Percentiles rank a stretch among this genome's conserved stretches.
phyloP scores from a whole-genome alignment of 495 filamentous ascomycete genomes.

The Cetradonia linearis region DNA sequence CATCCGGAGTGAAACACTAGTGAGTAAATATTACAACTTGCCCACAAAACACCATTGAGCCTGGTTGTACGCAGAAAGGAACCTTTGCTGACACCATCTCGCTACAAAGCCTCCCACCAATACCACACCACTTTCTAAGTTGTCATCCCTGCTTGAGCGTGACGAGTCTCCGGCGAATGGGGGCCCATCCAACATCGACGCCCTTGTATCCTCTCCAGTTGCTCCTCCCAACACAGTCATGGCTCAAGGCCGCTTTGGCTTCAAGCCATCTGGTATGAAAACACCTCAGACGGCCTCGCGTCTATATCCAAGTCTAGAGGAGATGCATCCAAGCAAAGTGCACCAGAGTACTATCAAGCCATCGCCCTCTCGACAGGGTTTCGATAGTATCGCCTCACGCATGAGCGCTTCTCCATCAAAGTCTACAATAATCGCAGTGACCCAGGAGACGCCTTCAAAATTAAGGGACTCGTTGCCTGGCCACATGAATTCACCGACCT shows the following conservation, averaged over 20 bases:
- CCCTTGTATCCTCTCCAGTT: constrained; percentile 36
- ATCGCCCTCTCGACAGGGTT: constrained; percentile 48
- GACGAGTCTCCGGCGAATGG: constrained; percentile 28
- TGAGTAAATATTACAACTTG: neutral
- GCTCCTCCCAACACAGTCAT: constrained; percentile 33
- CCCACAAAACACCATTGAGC: neutral
- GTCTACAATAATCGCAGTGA: neutral
- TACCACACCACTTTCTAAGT: constrained; percentile 18
- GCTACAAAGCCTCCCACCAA: neutral
- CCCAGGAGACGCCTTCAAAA: constrained; percentile 33
- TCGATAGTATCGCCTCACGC: constrained; percentile 26
- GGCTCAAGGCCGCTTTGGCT: constrained; percentile 10
- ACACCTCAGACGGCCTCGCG: constrained; percentile 37
- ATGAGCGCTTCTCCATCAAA: constrained; percentile 8
- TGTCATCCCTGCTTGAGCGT: constrained; percentile 37
- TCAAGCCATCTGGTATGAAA: constrained; percentile 38
- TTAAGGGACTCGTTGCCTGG: constrained; percentile 28
- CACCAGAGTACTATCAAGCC: constrained; percentile 61
- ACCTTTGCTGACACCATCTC: neutral
- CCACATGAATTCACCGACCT: constrained; percentile 47
- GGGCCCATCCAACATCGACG: constrained; percentile 24
- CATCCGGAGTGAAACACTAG: constrained; percentile 13
- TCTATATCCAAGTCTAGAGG: constrained; percentile 45
- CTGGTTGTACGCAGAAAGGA: neutral
- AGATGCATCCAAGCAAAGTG: constrained; percentile 72